These are phyloP conservation scores for Rhizopus sp. DNA, from an alignment of 371 early-diverging fungal genomes.

Conservation along the genomic window DNA sequence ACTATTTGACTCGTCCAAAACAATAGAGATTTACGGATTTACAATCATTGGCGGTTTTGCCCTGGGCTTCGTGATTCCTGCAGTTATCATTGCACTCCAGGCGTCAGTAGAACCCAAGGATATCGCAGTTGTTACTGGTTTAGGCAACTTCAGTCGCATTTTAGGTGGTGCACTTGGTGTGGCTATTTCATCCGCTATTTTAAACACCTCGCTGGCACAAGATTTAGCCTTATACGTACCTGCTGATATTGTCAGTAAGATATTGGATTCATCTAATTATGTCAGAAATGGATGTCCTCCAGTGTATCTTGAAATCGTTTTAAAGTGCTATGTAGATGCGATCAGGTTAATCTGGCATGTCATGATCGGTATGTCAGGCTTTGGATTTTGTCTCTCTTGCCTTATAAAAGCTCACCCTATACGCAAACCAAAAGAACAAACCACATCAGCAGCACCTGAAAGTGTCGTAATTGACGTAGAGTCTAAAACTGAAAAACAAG, in stretches of 20 bases:
- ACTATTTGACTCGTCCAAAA: neutral
- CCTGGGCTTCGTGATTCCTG: conserved; percentile 27
- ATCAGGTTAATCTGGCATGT: conserved; percentile 24
- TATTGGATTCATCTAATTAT: conserved; percentile 23
- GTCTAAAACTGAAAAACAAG: too few species aligned
- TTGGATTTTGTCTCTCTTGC: conserved; percentile 11
- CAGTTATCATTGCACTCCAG: conserved; percentile 30
- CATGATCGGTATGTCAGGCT: conserved; percentile 13
- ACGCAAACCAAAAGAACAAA: conserved; percentile 2
- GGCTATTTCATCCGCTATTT: conserved; percentile 25
- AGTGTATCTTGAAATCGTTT: conserved; percentile 11
- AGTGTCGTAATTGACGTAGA: too few species aligned
- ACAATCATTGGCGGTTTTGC: conserved; percentile 33
- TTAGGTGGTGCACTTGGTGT: conserved; percentile 36
- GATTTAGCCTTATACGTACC: conserved; percentile 17
- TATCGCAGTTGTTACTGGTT: conserved; percentile 32
- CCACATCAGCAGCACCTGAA: too few species aligned
- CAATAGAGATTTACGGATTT: conserved; percentile 37
- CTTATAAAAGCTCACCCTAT: conserved; percentile 9
- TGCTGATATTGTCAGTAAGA: conserved; percentile 8
- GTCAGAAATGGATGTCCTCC: conserved; percentile 23
- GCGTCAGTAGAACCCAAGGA: conserved; percentile 25
- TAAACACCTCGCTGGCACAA: conserved; percentile 24
- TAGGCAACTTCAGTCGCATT: conserved; percentile 31
- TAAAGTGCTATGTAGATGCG: conserved; percentile 16